phyloP scores from a whole-genome alignment of 2,329 filamentous ascomycete species.

The Mollisiaceae sp. region DNA sequence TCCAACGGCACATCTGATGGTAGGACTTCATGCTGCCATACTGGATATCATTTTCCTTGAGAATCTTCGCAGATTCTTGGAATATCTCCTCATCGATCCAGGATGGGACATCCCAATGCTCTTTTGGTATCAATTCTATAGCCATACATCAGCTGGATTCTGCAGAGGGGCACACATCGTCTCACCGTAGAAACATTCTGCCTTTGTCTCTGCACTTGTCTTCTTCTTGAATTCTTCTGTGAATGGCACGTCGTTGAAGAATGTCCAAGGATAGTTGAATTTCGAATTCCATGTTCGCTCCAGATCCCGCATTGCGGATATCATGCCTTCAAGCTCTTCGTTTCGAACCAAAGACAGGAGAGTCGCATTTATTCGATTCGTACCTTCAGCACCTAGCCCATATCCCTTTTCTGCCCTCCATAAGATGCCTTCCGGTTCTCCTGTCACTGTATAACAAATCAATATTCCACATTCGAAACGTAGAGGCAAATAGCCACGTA shows the following conservation, averaged over 20 bases:
- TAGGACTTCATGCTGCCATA: constrained; percentile 90
- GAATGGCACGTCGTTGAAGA: constrained; percentile 97
- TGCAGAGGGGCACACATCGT: neutral
- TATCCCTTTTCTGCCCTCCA: constrained; percentile 79
- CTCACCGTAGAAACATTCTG: constrained; percentile 82
- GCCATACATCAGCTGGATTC: constrained; percentile 28
- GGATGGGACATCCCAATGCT: constrained; percentile 89
- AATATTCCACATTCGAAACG: constrained; percentile 12
- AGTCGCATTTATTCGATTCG: constrained; percentile 89
- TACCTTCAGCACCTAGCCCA: constrained; percentile 73
- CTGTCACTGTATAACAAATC: constrained; percentile 63
- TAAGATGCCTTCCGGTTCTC: constrained; percentile 80
- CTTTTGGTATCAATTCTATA: constrained; percentile 86
- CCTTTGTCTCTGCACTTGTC: constrained; percentile 84
- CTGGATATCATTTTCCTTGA: constrained; percentile 85
- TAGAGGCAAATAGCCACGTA: constrained; percentile 52
- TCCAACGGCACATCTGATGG: constrained; percentile 99
- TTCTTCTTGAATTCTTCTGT: constrained; percentile 88
- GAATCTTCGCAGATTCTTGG: constrained; percentile 79
- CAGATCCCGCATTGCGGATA: constrained; percentile 87
- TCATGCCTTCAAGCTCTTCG: constrained; percentile 81
- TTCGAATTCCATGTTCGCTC: constrained; percentile 97
- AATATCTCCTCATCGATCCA: constrained; percentile 94
- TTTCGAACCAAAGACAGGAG: constrained; percentile 92
- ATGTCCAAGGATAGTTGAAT: constrained; percentile 99